Conservation (phyloP, 2,329 filamentous ascomycete genomes). For the Arthrocladium fulminans region DNA sequence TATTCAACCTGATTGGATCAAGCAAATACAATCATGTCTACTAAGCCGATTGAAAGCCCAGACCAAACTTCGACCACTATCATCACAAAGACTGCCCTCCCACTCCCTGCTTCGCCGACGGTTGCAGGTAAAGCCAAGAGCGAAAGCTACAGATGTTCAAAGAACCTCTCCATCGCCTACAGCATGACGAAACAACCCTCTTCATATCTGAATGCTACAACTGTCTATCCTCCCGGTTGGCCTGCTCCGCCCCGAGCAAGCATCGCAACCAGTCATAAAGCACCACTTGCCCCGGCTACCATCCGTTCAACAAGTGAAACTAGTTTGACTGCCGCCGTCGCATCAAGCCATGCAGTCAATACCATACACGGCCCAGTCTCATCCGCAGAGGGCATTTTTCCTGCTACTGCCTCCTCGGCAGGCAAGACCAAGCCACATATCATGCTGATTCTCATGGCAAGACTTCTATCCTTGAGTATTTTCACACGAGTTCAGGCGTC, state of each 20-base stretch:
- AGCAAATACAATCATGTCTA: too few species aligned
- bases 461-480: constrained; percentile 2
- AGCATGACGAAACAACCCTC: too few species aligned
- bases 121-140: too few species aligned
- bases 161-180: too few species aligned
- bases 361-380: neutral
- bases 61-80: too few species aligned
- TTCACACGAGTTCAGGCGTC: neutral
- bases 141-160: too few species aligned
- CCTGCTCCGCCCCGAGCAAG: neutral
- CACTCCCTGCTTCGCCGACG: too few species aligned
- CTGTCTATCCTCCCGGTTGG: neutral
- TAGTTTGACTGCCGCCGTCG: neutral
- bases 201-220: neutral
- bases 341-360: neutral
- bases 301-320: neutral
- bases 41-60: too few species aligned
- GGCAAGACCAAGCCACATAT: neutral
- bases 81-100: too few species aligned
- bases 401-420: neutral
- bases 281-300: neutral
- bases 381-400: neutral
- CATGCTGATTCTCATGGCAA: neutral
- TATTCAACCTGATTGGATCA: too few species aligned
- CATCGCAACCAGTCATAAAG: neutral